A percentile compares a stretch with the other conserved stretches of the same genome.
Conservation (phyloP, 371 early-diverging fungal species). For the Dichotomocladium elegans region DNA sequence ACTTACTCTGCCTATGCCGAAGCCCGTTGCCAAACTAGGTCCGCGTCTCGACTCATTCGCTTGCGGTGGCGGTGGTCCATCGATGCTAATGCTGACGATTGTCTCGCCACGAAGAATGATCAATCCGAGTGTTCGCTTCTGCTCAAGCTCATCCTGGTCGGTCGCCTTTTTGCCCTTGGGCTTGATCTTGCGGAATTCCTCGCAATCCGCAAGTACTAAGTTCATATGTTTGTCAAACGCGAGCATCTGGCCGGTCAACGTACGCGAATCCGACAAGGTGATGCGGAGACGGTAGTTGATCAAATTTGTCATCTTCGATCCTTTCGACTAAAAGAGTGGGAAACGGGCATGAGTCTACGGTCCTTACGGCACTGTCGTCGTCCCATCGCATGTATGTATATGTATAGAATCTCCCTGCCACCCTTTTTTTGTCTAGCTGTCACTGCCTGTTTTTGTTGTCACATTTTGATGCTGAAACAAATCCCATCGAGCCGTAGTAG, state of each 20-base stretch:
- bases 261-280: slow-evolving; percentile 86
- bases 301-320: slow-evolving; percentile 86
- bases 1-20: slow-evolving; percentile 63
- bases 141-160: slow-evolving; percentile 46
- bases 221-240: slow-evolving; percentile 99
- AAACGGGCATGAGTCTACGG: no score
- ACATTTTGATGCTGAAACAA: no score
- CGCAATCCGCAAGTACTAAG: slow-evolving; percentile 94
- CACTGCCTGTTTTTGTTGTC: no score
- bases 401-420: no score
- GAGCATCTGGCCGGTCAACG: slow-evolving; percentile 93
- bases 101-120: slow-evolving; percentile 92
- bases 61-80: slow-evolving; percentile 85
- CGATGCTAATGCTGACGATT: slow-evolving; percentile 87
- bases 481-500: no score
- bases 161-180: slow-evolving; percentile 51
- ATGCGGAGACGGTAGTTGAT: slow-evolving; percentile 93
- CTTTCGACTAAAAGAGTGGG: slow-evolving; percentile 47
- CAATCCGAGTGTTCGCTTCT: slow-evolving; percentile 90
- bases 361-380: no score
- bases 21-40: slow-evolving; percentile 54
- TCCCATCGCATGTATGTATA: no score
- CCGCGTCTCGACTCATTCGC: slow-evolving; percentile 53
- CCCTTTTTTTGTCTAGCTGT: no score
- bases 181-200: slow-evolving; percentile 90